phyloP scores from a whole-genome alignment of 2,329 filamentous ascomycete species.

The Rachicladosporium sp. region DNA sequence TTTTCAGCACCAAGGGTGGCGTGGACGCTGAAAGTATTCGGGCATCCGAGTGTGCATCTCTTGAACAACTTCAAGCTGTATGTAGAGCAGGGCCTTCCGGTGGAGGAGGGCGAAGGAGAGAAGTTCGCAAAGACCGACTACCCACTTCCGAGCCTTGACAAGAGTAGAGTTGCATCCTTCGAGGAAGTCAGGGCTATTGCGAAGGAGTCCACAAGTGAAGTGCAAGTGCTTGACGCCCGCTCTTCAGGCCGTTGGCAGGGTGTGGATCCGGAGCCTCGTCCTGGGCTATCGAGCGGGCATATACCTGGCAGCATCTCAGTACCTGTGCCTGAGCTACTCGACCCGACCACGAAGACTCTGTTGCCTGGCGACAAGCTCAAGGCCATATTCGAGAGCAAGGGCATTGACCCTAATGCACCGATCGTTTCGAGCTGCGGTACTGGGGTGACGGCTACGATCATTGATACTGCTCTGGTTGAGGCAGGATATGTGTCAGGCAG shows the following conservation, averaged over 20 bases:
- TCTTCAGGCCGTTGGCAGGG: constrained; percentile 70
- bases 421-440: constrained; percentile 86
- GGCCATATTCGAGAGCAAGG: constrained; percentile 65
- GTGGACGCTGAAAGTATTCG: constrained; percentile 87
- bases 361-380: constrained; percentile 59
- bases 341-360: constrained; percentile 71
- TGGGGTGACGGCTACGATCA: constrained; percentile 81
- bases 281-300: constrained; percentile 74
- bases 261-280: constrained; percentile 71
- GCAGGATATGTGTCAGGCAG: constrained; percentile 60
- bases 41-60: constrained; percentile 76
- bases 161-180: constrained; percentile 60
- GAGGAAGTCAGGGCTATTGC: constrained; percentile 72
- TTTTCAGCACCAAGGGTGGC: constrained; percentile 88
- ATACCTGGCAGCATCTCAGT: constrained; percentile 80
- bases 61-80: constrained; percentile 95
- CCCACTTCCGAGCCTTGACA: constrained; percentile 33
- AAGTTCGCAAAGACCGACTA: constrained; percentile 31
- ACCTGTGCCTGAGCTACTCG: constrained; percentile 66
- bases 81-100: constrained; percentile 71
- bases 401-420: constrained; percentile 64
- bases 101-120: constrained; percentile 61
- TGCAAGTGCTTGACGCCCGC: constrained; percentile 84
- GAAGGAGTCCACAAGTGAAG: constrained; percentile 42
- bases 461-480: constrained; percentile 75